These are phyloP conservation scores for Carex parvula DNA, from an alignment of 176 grass and related monocot genomes.

Conservation along the genomic window DNA sequence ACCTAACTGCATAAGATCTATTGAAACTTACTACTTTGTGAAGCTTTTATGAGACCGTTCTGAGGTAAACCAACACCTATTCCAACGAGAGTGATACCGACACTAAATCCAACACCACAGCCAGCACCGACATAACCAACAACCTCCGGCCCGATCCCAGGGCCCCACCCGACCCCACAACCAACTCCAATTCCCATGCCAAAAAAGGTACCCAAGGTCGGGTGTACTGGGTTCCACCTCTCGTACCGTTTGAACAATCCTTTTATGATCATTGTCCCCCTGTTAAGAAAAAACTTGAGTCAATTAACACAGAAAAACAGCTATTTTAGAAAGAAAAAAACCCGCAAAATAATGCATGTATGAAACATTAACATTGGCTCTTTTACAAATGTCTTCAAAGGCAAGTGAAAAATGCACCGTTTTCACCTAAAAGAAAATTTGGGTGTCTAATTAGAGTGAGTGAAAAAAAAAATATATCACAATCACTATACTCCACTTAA, in stretches of 20 bases:
- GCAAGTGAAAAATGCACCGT: not conserved
- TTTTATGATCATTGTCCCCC: conserved; percentile 78
- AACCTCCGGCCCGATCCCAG: conserved; percentile 88
- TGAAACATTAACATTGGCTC: not conserved
- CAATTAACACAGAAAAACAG: not conserved
- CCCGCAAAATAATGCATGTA: not conserved
- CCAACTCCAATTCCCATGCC: conserved; percentile 76
- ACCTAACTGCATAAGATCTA: not conserved
- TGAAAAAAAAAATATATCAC: not conserved
- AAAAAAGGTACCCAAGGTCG: conserved; percentile 79
- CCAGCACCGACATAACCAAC: conserved; percentile 85
- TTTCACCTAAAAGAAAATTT: not conserved
- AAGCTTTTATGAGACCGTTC: conserved; percentile 45
- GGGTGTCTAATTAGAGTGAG: not conserved
- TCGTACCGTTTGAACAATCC: conserved; percentile 62
- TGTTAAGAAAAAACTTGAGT: conserved; percentile 14
- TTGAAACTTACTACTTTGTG: conserved; percentile 32
- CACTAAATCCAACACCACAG: conserved; percentile 77
- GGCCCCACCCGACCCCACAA: conserved; percentile 93
- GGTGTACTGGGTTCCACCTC: conserved; percentile 97
- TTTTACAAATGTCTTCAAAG: not conserved
- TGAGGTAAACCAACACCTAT: conserved; percentile 78
- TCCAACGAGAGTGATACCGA: conserved; percentile 74
- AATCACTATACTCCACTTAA: not conserved
- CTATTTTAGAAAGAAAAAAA: not conserved